Evolutionary conservation across 768 basidiomycete genomes (phyloP).

Genomic region (Termitomyces sp.): DNA sequence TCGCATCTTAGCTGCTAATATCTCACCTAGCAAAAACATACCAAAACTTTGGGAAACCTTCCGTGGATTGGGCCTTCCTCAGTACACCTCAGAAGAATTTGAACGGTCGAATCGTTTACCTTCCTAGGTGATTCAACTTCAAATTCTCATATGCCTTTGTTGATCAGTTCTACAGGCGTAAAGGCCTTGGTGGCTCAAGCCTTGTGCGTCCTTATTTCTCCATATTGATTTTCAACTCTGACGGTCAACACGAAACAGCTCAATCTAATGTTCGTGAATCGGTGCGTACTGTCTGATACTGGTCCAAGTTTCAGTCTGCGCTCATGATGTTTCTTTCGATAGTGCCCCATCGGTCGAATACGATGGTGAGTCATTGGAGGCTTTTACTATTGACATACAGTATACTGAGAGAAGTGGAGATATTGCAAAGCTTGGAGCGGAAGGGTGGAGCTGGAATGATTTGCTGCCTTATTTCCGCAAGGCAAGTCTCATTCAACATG

Average conservation of each 20-base stretch:
- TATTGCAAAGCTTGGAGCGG: neutral
- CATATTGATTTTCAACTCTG: neutral
- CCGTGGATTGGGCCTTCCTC: neutral
- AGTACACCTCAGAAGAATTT: neutral
- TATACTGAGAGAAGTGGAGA: neutral
- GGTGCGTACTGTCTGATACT: neutral
- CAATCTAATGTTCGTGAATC: neutral
- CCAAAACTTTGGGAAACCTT: neutral
- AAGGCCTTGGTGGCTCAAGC: constrained; percentile 1
- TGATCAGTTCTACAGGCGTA: neutral
- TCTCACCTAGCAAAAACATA: neutral
- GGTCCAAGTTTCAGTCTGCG: too few relatives aligned
- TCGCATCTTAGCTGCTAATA: neutral
- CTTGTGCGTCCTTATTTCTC: neutral
- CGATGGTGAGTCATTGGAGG: neutral
- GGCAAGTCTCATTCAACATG: neutral
- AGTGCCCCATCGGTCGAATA: neutral
- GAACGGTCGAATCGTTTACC: neutral
- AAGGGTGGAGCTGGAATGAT: neutral
- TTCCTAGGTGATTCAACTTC: constrained; percentile 1
- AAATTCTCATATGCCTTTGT: neutral
- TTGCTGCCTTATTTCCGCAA: neutral
- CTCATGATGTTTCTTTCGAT: neutral
- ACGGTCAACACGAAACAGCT: neutral
- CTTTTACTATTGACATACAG: neutral